These are phyloP conservation scores for Xylaria sp. DNA, from an alignment of 2,329 filamentous ascomycete genomes.

Conservation along the genomic window DNA sequence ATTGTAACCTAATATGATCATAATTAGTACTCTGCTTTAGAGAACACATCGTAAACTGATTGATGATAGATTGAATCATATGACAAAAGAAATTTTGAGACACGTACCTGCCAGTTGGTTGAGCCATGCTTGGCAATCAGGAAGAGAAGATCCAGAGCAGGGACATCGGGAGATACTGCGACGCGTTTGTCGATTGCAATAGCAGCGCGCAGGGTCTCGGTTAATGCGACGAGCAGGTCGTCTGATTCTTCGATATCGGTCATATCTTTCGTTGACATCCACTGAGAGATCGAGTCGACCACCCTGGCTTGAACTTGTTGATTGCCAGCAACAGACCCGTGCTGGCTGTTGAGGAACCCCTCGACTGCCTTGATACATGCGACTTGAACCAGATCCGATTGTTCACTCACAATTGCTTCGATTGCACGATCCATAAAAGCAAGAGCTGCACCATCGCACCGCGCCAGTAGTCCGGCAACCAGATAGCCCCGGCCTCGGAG, in stretches of 20 bases:
- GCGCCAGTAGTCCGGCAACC: slow-evolving; percentile 77
- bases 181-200: slow-evolving; percentile 79
- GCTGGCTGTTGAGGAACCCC: slow-evolving; percentile 55
- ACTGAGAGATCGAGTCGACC: slow-evolving; percentile 68
- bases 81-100: not conserved
- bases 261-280: slow-evolving; percentile 78
- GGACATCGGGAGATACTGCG: slow-evolving; percentile 70
- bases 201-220: slow-evolving; percentile 81
- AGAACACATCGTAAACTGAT: too few relatives aligned
- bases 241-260: slow-evolving; percentile 85
- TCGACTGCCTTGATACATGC: slow-evolving; percentile 88
- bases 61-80: not conserved
- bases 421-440: slow-evolving; percentile 73
- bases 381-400: slow-evolving; percentile 87
- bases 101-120: slow-evolving; percentile 73
- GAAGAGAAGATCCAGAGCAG: slow-evolving; percentile 83
- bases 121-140: slow-evolving; percentile 86
- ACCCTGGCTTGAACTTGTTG: slow-evolving; percentile 56
- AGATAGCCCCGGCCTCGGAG: slow-evolving; percentile 86
- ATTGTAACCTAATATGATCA: slow-evolving; percentile 61
- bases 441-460: slow-evolving; percentile 65
- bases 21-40: slow-evolving; percentile 9
- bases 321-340: slow-evolving; percentile 51
- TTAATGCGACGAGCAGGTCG: slow-evolving; percentile 86
- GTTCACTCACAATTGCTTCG: slow-evolving; percentile 72